A percentile compares a stretch with the other conserved stretches of the same genome.
Conservation (phyloP, 1,284 basidiomycete species). For the Trichosporon sp. region DNA sequence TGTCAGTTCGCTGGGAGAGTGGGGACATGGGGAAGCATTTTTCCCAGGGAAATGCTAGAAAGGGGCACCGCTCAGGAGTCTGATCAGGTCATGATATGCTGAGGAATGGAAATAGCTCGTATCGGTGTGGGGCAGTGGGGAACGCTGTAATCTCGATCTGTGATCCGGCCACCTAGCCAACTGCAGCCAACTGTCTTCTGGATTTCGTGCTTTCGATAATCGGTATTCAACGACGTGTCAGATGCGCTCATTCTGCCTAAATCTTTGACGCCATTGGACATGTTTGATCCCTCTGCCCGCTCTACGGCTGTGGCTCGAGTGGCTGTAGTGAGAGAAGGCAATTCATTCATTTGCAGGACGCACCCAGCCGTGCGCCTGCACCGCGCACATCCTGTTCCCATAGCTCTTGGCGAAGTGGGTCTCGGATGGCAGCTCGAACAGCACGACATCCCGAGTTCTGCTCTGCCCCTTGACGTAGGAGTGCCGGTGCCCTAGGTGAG, state of each 20-base stretch:
- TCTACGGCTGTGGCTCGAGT: background rate
- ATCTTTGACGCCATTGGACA: background rate
- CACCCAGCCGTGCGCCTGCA: no score
- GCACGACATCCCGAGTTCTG: no score
- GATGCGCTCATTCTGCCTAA: background rate
- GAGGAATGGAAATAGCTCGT: background rate
- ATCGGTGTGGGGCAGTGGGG: background rate
- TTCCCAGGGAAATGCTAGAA: background rate
- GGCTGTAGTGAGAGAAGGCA: background rate
- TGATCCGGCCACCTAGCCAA: no score
- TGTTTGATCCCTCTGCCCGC: background rate
- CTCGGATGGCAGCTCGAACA: no score
- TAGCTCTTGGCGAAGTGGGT: background rate
- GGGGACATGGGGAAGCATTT: background rate
- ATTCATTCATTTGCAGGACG: background rate
- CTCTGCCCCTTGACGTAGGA: no score
- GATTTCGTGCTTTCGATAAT: background rate
- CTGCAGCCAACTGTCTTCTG: background rate
- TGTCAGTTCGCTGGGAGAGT: background rate
- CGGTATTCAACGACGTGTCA: background rate
- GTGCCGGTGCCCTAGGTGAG: no score
- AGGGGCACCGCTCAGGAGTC: background rate
- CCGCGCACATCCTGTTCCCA: no score
- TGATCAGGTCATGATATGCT: background rate
- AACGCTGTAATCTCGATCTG: background rate